These are phyloP conservation scores for Fusarium incarnatum DNA, from an alignment of 2,329 filamentous ascomycete species.

Conservation along the genomic window DNA sequence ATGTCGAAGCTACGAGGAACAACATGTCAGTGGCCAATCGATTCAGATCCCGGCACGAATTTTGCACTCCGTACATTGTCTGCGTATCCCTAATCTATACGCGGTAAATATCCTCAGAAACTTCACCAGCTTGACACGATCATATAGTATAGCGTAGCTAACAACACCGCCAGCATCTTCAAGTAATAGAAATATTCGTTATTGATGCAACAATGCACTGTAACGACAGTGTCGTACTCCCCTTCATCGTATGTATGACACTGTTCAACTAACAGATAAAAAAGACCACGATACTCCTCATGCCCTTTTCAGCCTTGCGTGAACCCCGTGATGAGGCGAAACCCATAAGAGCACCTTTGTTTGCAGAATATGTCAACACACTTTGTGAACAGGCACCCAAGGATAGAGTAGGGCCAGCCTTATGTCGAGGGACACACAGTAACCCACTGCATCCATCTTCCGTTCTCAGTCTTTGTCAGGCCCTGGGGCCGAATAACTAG, in stretches of 20 bases:
- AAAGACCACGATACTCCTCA: neutral
- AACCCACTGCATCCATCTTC: slow-evolving; percentile 6
- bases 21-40: neutral
- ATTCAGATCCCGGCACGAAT: neutral
- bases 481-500: slow-evolving; percentile 13
- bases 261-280: slow-evolving; percentile 6
- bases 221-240: slow-evolving; percentile 3
- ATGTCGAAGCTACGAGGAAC: slow-evolving; percentile 31
- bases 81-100: neutral
- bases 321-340: slow-evolving; percentile 5
- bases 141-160: neutral
- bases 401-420: neutral
- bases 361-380: slow-evolving; percentile 8
- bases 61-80: neutral
- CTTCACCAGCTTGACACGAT: neutral
- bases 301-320: neutral
- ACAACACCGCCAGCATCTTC: neutral
- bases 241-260: slow-evolving; percentile 12
- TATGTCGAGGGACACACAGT: neutral
- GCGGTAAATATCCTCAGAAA: neutral
- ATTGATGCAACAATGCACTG: slow-evolving; percentile 13
- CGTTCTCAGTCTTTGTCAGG: slow-evolving; percentile 9
- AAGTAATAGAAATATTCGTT: slow-evolving; percentile 25
- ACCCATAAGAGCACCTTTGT: slow-evolving; percentile 6
- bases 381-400: slow-evolving; percentile 2